Evolutionary conservation across 805 yeast genomes (phyloP).

Genomic region (Saccharomycopsis capsularis): DNA sequence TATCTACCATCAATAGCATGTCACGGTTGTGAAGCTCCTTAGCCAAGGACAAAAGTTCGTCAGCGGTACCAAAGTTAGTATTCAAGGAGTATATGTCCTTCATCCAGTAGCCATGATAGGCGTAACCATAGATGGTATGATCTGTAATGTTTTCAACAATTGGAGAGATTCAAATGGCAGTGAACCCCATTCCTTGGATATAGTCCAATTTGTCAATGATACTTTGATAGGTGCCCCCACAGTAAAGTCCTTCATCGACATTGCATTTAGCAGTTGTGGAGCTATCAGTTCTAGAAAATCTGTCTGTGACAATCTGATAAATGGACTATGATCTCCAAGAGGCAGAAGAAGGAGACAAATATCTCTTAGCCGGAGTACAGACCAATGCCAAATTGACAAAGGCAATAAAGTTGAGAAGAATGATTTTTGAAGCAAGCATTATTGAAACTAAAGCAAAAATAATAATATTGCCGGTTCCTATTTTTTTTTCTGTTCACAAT

Average conservation of each 20-base stretch:
- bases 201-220: slow-evolving; percentile 2
- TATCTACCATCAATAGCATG: neutral
- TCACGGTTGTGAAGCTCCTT: neutral
- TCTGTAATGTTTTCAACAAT: neutral
- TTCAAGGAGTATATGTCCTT: neutral
- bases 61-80: neutral
- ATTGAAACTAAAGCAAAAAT: no score
- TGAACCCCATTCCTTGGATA: slow-evolving; percentile 1
- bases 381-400: neutral
- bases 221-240: neutral
- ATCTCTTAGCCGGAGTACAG: neutral
- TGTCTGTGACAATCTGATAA: slow-evolving; percentile 1
- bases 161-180: neutral
- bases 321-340: neutral
- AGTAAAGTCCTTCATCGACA: neutral
- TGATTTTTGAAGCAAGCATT: no score
- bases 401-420: no score
- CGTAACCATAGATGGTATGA: neutral
- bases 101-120: slow-evolving; percentile 1
- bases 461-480: no score
- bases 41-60: neutral
- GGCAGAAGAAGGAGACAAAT: neutral
- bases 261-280: neutral
- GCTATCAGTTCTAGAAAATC: neutral
- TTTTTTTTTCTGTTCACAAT: no score